Base-by-base conservation (phyloP, 305 asterid species). In the Caryopteris hybrid region DNA sequence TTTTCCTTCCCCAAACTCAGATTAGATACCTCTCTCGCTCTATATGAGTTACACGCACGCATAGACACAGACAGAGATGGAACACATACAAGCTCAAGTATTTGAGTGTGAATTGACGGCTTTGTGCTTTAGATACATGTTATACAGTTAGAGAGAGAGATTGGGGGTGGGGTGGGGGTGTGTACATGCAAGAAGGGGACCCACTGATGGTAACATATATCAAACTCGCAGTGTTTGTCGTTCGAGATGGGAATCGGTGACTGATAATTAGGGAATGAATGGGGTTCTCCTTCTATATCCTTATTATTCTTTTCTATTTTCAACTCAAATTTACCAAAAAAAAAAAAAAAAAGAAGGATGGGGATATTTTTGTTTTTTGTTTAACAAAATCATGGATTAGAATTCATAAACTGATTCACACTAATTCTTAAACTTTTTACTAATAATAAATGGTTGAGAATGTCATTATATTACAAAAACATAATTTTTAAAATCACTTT, bases 61-160 rank as follows among this genome's bases (percentile, higher is more conserved):
- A 13, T 8, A 62, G 7, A 31, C 8, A 14, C 69, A 70, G 74
- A 70, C 31, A 56, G 80, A 54, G 76, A 70, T 58, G 68, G 73
- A 64, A 55, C 66, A 46, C 47, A 46, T 23, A 41, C 63, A 67
- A 53, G 74, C 68, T 69, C 79, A 48, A 78, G 58, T 73, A 57
- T 75, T 79, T 54, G 67, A 74, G 83, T 63, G 25, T 68, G 87
- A 83, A 79, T 70, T 83, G 87, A 83, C 87, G 81, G 85, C 83
- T 82, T 75, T 76, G 66, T 68, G 75, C 62, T 74, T 54, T 73
- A 71, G 82, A 69, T 75, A 74, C 68, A 67, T 33, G 55, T 8
- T 6, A 45, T 39, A 38, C 34, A 56, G 8, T 36, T 36, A 12
- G 41, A 51, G 73, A 25, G 67, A 14, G 70, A 22, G 51, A 11